These are phyloP conservation scores for Populus hybrid DNA, from an alignment of 441 rosid genomes.

Conservation along the genomic window DNA sequence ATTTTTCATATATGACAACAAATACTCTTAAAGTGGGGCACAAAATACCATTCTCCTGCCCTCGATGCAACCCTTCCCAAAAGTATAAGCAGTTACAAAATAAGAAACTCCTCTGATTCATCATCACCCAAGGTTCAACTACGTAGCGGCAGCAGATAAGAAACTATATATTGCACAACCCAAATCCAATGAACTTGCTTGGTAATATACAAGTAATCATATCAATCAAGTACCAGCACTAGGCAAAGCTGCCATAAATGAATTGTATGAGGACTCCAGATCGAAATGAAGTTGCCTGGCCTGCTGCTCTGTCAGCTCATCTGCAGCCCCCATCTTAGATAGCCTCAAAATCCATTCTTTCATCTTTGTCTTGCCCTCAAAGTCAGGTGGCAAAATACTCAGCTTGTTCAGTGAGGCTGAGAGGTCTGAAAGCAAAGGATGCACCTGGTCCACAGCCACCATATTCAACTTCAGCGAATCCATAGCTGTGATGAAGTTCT, in stretches of 20 bases:
- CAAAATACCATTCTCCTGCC: conserved; percentile 9
- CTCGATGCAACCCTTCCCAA: conserved; percentile 18
- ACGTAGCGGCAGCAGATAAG: conserved; percentile 16
- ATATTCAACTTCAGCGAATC: conserved; percentile 87
- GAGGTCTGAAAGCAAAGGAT: conserved; percentile 81
- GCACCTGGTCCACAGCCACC: conserved; percentile 95
- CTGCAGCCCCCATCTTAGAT: conserved; percentile 94
- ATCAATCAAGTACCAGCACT: conserved; percentile 66
- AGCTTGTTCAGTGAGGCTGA: conserved; percentile 75
- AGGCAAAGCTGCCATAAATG: conserved; percentile 98
- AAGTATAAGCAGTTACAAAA: conserved; percentile 29
- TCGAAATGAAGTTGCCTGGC: conserved; percentile 92
- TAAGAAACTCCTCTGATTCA: conserved; percentile 18
- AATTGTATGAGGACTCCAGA: conserved; percentile 92
- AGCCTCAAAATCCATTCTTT: conserved; percentile 85
- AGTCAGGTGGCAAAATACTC: conserved; percentile 74
- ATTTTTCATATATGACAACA: conserved; percentile 13
- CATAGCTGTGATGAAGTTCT: conserved; percentile 92
- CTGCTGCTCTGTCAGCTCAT: conserved; percentile 95
- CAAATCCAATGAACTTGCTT: conserved; percentile 11
- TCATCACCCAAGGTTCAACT: conserved; percentile 11
- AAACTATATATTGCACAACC: conserved; percentile 14
- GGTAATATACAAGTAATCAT: conserved; percentile 26
- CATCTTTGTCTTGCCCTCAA: conserved; percentile 94
- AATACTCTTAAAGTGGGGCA: conserved; percentile 5